Evolutionary conservation across 805 yeast genomes (phyloP), one percentile per base, ranked within the genome.

Genomic region (Candida multigemmis): DNA sequence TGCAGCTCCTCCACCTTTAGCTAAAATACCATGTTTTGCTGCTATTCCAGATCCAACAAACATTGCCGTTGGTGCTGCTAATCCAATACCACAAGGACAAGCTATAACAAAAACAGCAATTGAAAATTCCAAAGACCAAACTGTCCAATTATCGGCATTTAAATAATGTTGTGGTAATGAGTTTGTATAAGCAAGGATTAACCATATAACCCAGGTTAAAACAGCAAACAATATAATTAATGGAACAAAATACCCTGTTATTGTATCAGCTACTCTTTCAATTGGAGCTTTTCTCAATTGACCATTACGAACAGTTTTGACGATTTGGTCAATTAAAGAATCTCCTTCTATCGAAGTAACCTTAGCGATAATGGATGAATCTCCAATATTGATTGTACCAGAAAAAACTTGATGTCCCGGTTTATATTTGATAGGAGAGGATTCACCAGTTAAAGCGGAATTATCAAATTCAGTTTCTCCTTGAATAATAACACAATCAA

Each of bases 71-170:
- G 91, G 91, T 2, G 89, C 91, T 14, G 91, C 91, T 13, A 81
- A 56, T 2, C 89, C 91, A 38, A 81, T 71, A 2, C 89, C 93
- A 58, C 91, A 81, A 2, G 93, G 93, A 45, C 93, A 81, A 0
- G 89, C 89, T 26, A 81, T 72, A 2, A 81, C 89, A 53, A 81
- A 79, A 2, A 82, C 89, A 0, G 87, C 71, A 36, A 81, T 77
- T 2, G 86, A 72, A 50, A 81, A 81, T 38, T 79, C 77, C 30
- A 81, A 58, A 1, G 87, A 75, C 86, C 89, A 81, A 8, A 79
- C 68, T 1, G 68, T 56, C 85, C 87, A 79, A 1, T 85, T 83
- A 32, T 75, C 80, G 29, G 68, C 66, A 41, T 77, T 82, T 23
- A 77, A 54, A 35, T 78, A 78, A 3, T 39, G 19, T 0, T 38